phyloP scores from a whole-genome alignment of 2,329 filamentous ascomycete genomes.

The Botrytis pseudocinerea region DNA sequence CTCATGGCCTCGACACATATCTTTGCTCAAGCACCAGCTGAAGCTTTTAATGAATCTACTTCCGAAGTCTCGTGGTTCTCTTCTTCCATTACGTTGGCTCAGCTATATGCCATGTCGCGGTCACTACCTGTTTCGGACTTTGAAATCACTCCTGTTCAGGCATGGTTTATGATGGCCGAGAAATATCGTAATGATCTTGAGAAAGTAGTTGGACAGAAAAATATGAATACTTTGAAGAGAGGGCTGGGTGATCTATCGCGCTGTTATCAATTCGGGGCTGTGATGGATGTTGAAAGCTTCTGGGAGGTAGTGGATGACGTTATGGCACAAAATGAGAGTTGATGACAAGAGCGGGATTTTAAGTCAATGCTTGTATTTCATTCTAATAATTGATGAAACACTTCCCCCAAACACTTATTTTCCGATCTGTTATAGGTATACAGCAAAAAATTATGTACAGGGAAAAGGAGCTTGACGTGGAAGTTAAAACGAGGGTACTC shows the following conservation, averaged over 20 bases:
- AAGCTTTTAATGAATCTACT: conserved; percentile 15
- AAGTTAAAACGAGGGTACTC: not conserved
- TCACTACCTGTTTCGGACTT: conserved; percentile 32
- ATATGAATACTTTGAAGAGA: conserved; percentile 32
- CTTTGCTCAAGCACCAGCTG: conserved; percentile 30
- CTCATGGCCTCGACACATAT: conserved; percentile 36
- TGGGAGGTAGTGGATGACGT: conserved; percentile 33
- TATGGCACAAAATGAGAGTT: conserved; percentile 4
- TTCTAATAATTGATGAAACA: not conserved
- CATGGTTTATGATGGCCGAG: conserved; percentile 35
- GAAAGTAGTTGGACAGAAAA: conserved; percentile 2
- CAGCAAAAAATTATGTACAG: not conserved
- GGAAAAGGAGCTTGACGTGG: too few species aligned
- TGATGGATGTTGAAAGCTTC: conserved; percentile 34
- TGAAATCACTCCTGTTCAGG: conserved; percentile 40
- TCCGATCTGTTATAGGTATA: not conserved
- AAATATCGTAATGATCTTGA: conserved; percentile 24
- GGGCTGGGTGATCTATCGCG: conserved; percentile 29
- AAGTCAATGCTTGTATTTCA: not conserved
- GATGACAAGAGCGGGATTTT: not conserved
- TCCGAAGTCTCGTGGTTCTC: conserved; percentile 22
- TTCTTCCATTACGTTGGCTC: conserved; percentile 23
- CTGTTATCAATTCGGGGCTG: conserved; percentile 37
- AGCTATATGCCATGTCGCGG: conserved; percentile 30
- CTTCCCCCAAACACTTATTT: not conserved